Conservation (phyloP, 2,329 filamentous ascomycete genomes). For the Stemphylium lycopersici region DNA sequence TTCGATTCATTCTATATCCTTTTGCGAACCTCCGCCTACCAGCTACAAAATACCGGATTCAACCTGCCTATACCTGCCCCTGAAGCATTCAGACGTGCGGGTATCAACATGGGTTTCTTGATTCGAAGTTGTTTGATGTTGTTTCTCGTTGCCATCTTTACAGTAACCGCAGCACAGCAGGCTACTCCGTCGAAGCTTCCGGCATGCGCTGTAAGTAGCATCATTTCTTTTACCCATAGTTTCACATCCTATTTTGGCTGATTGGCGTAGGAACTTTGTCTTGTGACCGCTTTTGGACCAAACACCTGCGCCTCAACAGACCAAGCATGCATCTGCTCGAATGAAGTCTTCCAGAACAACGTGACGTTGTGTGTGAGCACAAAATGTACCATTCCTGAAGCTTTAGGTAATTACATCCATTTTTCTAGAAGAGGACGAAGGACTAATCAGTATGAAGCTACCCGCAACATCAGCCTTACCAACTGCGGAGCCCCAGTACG, state of each 20-base stretch:
- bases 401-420: conserved; percentile 20
- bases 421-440: background rate
- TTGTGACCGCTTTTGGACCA: conserved; percentile 16
- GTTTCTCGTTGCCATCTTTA: conserved; percentile 5
- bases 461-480: conserved; percentile 51
- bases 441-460: conserved; percentile 30
- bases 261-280: conserved; percentile 16
- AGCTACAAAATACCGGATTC: background rate
- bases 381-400: conserved; percentile 31
- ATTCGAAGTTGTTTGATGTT: conserved; percentile 5
- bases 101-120: conserved; percentile 3
- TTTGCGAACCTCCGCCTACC: background rate
- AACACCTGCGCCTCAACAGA: conserved; percentile 27
- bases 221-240: background rate
- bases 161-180: conserved; percentile 8
- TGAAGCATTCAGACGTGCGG: background rate
- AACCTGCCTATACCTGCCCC: background rate
- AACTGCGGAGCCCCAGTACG: conserved; percentile 49
- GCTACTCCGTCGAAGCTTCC: conserved; percentile 8
- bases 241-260: background rate
- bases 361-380: conserved; percentile 28
- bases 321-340: conserved; percentile 31
- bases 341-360: conserved; percentile 23
- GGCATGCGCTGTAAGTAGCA: conserved; percentile 23
- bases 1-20: background rate